A percentile compares a stretch with the other conserved stretches of the same genome.
Conservation (phyloP, 192 early-diverging fungal genomes). For the Coemansia reversa region DNA sequence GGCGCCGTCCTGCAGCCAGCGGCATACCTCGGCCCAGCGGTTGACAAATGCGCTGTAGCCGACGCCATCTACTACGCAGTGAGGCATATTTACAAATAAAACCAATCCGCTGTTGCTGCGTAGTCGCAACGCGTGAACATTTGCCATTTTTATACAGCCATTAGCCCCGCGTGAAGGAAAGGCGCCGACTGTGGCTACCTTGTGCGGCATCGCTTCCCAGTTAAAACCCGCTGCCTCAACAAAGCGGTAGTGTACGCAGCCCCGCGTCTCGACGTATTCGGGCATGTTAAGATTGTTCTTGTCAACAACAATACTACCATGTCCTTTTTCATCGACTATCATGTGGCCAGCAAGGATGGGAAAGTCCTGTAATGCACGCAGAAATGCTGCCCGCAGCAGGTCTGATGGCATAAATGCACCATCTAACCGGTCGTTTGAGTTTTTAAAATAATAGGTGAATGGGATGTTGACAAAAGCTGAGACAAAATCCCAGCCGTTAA, state of each 20-base stretch:
- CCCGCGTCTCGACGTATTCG: conserved; percentile 43
- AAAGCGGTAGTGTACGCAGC: conserved; percentile 13
- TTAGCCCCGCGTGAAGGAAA: conserved; percentile 9
- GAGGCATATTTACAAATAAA: conserved; percentile 42
- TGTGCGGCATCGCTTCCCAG: conserved; percentile 28
- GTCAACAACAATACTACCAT: conserved; percentile 29
- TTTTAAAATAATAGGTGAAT: conserved; percentile 35
- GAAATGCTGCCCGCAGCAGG: conserved; percentile 21
- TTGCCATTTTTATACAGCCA: conserved; percentile 28
- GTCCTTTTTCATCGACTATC: conserved; percentile 7
- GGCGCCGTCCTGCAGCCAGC: conserved; percentile 8
- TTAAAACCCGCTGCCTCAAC: conserved; percentile 21
- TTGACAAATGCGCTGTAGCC: conserved; percentile 39
- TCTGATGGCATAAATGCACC: conserved; percentile 35
- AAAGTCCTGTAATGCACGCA: conserved; percentile 34
- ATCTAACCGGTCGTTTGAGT: neutral
- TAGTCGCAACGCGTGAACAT: conserved; percentile 37
- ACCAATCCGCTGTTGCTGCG: conserved; percentile 37
- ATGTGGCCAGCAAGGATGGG: conserved; percentile 36
- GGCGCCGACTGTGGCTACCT: conserved; percentile 11
- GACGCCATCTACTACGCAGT: conserved; percentile 42
- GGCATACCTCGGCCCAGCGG: conserved; percentile 44
- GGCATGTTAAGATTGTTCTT: conserved; percentile 44
- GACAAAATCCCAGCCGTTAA: conserved; percentile 39
- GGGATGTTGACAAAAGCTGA: conserved; percentile 44